Evolutionary conservation across 495 filamentous ascomycete genomes (phyloP).

Genomic region (Lindgomyces ingoldianus): DNA sequence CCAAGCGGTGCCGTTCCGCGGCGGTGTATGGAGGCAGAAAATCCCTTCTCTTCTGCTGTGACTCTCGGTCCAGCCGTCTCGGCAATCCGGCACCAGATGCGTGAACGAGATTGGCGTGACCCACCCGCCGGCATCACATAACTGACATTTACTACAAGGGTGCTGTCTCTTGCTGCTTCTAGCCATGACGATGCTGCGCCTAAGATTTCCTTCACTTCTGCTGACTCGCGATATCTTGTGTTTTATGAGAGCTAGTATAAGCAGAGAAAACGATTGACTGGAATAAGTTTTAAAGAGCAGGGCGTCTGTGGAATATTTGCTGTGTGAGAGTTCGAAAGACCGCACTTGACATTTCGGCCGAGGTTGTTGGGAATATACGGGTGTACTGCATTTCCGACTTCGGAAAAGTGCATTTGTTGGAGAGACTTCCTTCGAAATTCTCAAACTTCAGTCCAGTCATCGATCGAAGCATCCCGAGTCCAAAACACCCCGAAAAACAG

Average conservation of each 20-base stretch:
- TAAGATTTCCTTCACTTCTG: no score
- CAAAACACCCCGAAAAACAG: neutral
- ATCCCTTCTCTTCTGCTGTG: neutral
- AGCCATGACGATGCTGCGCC: no score
- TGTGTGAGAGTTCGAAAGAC: neutral
- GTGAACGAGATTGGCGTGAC: neutral
- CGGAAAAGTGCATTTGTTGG: neutral
- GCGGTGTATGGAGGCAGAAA: no score
- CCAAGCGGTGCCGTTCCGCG: no score
- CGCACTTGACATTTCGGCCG: neutral
- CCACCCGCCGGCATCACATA: neutral
- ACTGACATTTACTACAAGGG: neutral
- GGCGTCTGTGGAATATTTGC: no score
- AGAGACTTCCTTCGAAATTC: neutral
- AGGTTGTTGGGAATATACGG: neutral
- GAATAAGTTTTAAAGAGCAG: no score
- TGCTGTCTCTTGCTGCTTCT: no score
- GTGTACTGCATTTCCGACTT: neutral
- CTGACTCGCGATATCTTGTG: no score
- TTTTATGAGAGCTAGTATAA: no score
- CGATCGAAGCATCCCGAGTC: no score
- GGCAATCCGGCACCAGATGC: conserved; percentile 2
- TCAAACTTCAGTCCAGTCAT: no score
- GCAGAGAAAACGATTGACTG: no score
- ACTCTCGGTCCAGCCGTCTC: neutral